These are phyloP conservation scores for Mariannaea sp. DNA, from an alignment of 2,329 filamentous ascomycete species.

Conservation along the genomic window DNA sequence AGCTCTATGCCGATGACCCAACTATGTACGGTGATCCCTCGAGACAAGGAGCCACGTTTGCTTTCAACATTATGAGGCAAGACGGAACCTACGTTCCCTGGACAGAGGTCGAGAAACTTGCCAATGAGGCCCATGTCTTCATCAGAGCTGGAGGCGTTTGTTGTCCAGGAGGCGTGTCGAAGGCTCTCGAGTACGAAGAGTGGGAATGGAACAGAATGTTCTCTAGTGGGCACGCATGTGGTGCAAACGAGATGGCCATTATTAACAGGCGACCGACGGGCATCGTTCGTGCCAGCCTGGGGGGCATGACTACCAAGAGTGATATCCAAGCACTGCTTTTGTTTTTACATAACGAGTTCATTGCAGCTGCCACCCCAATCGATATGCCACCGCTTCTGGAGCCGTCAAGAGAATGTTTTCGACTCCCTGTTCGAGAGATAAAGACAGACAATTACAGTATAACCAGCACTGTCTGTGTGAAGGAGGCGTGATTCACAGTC, in stretches of 20 bases:
- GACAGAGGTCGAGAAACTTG: constrained; percentile 61
- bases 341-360: constrained; percentile 46
- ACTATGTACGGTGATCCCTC: constrained; percentile 53
- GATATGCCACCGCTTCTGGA: constrained; percentile 18
- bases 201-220: constrained; percentile 60
- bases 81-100: constrained; percentile 61
- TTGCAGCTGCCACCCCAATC: constrained; percentile 3
- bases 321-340: constrained; percentile 57
- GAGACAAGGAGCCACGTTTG: constrained; percentile 64
- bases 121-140: constrained; percentile 60
- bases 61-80: constrained; percentile 63
- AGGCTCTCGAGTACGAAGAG: constrained; percentile 55
- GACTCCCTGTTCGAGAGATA: constrained; percentile 24
- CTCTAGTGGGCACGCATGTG: constrained; percentile 62
- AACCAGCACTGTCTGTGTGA: constrained; percentile 8
- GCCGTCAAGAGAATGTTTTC: constrained; percentile 11
- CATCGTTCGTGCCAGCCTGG: constrained; percentile 64
- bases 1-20: constrained; percentile 58
- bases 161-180: constrained; percentile 53
- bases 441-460: constrained; percentile 11
- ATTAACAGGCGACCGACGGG: constrained; percentile 61
- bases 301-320: constrained; percentile 62
- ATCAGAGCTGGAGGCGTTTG: constrained; percentile 61
- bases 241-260: constrained; percentile 56
- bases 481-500: constrained; percentile 1